Evolutionary conservation across 129 eudicot species (phyloP).

Genomic region (Flaveria bidentis): DNA sequence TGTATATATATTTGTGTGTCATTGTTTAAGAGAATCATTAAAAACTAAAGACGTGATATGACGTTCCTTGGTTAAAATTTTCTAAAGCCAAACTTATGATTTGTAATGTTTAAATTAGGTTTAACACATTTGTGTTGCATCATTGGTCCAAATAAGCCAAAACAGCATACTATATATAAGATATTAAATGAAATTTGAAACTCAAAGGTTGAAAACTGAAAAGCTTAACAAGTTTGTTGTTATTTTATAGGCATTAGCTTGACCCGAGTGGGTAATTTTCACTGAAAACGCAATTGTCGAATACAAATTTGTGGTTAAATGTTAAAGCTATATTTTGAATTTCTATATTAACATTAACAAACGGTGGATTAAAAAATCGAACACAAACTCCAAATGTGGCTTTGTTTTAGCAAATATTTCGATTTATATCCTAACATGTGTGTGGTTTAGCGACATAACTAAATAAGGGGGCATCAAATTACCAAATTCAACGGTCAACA

Average conservation of each 20-base stretch:
- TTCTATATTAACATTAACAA: not conserved
- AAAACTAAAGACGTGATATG: too few relatives aligned
- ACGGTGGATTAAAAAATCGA: not conserved
- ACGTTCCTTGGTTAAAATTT: too few relatives aligned
- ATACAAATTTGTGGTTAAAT: not conserved
- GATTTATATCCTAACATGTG: constrained; percentile 11
- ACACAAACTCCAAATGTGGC: constrained; percentile 10
- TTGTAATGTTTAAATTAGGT: too few relatives aligned
- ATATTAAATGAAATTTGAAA: too few relatives aligned
- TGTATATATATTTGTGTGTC: too few relatives aligned
- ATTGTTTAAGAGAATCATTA: too few relatives aligned
- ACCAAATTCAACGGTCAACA: constrained; percentile 20
- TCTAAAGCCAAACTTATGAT: too few relatives aligned
- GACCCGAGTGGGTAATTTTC: too few relatives aligned
- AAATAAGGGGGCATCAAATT: constrained; percentile 15
- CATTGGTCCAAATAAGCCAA: not conserved
- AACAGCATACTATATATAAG: not conserved
- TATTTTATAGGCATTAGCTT: too few relatives aligned
- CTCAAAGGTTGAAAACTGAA: not conserved
- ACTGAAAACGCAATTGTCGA: not conserved
- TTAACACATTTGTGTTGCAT: too few relatives aligned
- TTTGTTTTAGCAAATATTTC: not conserved
- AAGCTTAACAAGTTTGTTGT: too few relatives aligned
- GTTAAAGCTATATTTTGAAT: not conserved
- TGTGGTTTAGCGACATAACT: constrained; percentile 21